phyloP scores from a whole-genome alignment of 2,329 filamentous ascomycete species.

The Aspergillus latus region DNA sequence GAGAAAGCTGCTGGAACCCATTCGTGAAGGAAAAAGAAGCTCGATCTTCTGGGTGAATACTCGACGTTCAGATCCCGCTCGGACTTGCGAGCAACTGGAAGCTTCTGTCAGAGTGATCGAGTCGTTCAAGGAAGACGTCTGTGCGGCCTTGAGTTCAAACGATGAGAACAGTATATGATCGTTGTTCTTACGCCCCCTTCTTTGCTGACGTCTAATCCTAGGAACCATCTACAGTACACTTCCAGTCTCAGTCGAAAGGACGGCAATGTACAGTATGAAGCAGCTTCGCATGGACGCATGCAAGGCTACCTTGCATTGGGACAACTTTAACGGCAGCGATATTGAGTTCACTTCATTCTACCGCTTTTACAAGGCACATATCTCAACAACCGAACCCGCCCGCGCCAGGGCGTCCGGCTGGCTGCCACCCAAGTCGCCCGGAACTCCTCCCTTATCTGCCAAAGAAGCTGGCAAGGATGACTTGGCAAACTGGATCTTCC shows the following conservation, averaged over 20 bases:
- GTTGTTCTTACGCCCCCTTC: background rate
- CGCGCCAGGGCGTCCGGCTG: constrained; percentile 22
- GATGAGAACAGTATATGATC: constrained; percentile 20
- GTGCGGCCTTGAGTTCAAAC: constrained; percentile 6
- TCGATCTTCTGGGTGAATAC: constrained; percentile 23
- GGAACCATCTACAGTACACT: constrained; percentile 19
- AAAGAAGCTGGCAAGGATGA: constrained; percentile 10
- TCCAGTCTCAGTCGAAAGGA: constrained; percentile 14
- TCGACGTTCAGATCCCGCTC: constrained; percentile 9
- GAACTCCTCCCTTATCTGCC: constrained; percentile 15
- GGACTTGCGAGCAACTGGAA: constrained; percentile 20
- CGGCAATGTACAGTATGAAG: constrained; percentile 19
- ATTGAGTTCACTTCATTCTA: constrained; percentile 23
- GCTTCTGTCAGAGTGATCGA: constrained; percentile 23
- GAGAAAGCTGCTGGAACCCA: constrained; percentile 23
- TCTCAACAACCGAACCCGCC: constrained; percentile 13
- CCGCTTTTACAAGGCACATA: constrained; percentile 22
- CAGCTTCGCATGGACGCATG: constrained; percentile 23
- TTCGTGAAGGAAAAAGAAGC: constrained; percentile 19
- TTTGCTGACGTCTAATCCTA: constrained; percentile 6
- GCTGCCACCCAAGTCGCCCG: constrained; percentile 18
- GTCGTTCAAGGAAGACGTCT: constrained; percentile 24
- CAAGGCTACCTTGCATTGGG: constrained; percentile 21
- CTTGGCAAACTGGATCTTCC: constrained; percentile 18
- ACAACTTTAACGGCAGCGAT: constrained; percentile 17